A percentile compares a stretch with the other conserved stretches of the same genome.
Evolutionary conservation across 2,329 filamentous ascomycete genomes (phyloP).

Genomic region (Tolypocladium cylindrosporum): DNA sequence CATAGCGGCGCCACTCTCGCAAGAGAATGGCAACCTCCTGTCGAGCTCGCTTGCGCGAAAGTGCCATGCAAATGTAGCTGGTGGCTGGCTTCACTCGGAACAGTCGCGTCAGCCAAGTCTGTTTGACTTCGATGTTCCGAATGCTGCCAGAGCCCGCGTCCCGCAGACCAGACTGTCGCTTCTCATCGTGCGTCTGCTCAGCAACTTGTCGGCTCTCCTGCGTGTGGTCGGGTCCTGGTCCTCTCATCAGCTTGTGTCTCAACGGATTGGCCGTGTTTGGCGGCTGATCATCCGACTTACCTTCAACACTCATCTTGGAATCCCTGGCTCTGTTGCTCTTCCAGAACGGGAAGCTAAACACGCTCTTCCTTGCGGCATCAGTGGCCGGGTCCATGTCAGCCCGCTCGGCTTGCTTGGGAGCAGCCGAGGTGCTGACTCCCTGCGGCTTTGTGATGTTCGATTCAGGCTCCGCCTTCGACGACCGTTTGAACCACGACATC

Average conservation of each 20-base stretch:
- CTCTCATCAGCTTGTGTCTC: conserved; percentile 1
- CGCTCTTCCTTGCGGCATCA: conserved; percentile 36
- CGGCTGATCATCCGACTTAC: conserved; percentile 17
- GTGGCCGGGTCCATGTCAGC: conserved; percentile 10
- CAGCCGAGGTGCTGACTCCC: conserved; percentile 1
- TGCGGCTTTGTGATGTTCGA: background rate
- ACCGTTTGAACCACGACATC: conserved; percentile 41
- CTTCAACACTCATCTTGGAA: conserved; percentile 32
- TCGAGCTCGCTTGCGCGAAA: conserved; percentile 58
- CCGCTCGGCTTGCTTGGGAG: conserved; percentile 6
- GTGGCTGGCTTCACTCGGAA: conserved; percentile 81
- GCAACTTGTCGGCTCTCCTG: background rate
- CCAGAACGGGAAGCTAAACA: conserved; percentile 46
- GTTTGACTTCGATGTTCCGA: conserved; percentile 54
- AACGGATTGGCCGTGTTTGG: background rate
- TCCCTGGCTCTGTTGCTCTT: conserved; percentile 36
- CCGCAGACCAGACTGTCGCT: conserved; percentile 17
- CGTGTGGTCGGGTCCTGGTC: background rate
- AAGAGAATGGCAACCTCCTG: conserved; percentile 69
- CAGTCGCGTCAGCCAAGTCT: conserved; percentile 82
- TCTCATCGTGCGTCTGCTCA: background rate
- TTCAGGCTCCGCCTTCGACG: conserved; percentile 25
- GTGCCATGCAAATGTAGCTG: conserved; percentile 63
- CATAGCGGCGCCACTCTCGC: conserved; percentile 70
- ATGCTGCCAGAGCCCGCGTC: conserved; percentile 26